Evolutionary conservation across 2,329 filamentous ascomycete genomes (phyloP), one percentile per base, ranked within the genome.

Genomic region (Septoria petroselini): DNA sequence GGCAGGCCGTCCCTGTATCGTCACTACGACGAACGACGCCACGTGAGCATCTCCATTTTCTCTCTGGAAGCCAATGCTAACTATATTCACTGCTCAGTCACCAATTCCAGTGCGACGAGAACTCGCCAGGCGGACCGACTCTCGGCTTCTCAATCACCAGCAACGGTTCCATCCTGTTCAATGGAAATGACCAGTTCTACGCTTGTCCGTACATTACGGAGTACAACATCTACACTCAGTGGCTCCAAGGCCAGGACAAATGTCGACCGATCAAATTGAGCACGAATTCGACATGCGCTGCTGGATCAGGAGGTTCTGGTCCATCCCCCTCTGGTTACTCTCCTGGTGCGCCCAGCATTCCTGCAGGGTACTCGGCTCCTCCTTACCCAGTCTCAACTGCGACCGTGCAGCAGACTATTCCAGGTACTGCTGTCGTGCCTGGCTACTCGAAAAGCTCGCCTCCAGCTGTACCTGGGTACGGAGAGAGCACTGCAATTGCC

Each of bases 1-100:
- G 6, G 31, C 31, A 7, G 47, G 47, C 5, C 47, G 40, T 18
- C 30, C 38, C 27, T 86, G 83, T 62, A 21, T 55, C 9, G 53
- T 55, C 17, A 55, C 53, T 21, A 33, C 31, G 30, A 41, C 35
- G 30, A 50, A 55, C 45, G 53, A 55, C 23, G 53, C 45, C 3
- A 52, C 53, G 11, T 44, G 23, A 44, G 41, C 5, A 33, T 12
- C 4, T 15, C 30, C 30, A 33, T 12, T n/a, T 12, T 33, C 14
- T 15, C n/a, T 5, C 11, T 33, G 5, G 15, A 18, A 9, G 34
- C 29, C 23, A 9, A 5, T 27, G 23, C 11, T 37, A 14, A 25
- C 41, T 34, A 18, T 34, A 9, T 21, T 17, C 19, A 15, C 15
- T 7, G 41, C 17, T 6, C 31, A 44, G 41, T 34, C 54, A 54